These are phyloP conservation scores for Gnaphalium uliginosum DNA, from an alignment of 129 eudicot species.

Conservation along the genomic window DNA sequence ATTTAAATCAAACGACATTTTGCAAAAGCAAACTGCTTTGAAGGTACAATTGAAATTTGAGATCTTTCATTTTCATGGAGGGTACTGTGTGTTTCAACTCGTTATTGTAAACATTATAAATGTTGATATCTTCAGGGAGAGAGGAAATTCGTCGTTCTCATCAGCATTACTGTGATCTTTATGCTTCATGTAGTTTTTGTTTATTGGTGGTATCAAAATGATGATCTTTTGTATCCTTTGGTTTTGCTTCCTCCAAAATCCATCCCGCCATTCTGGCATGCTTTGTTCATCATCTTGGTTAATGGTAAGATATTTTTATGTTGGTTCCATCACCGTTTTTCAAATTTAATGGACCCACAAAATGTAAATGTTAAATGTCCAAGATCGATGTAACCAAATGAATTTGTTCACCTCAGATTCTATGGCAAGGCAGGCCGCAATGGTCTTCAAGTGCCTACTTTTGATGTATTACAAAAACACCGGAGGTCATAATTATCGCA, in stretches of 20 bases:
- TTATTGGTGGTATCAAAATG: conserved; percentile 50
- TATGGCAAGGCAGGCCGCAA: conserved; percentile 51
- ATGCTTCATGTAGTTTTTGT: conserved; percentile 44
- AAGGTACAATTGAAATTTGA: conserved; percentile 34
- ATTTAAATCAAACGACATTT: conserved; percentile 52
- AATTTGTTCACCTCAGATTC: conserved; percentile 35
- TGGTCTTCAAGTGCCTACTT: conserved; percentile 48
- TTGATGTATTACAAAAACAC: conserved; percentile 49
- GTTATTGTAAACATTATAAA: conserved; percentile 12
- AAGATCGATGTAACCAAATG: background rate
- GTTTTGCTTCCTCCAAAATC: conserved; percentile 50
- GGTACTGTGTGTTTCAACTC: background rate
- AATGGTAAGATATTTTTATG: conserved; percentile 32
- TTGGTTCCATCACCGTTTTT: background rate
- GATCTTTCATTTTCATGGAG: background rate
- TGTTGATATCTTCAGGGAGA: conserved; percentile 42
- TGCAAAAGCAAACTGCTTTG: conserved; percentile 59
- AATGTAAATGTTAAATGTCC: background rate
- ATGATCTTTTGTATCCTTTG: conserved; percentile 48
- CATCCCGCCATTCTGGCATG: conserved; percentile 52
- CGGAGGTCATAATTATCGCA: conserved; percentile 50
- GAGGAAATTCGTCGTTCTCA: conserved; percentile 40
- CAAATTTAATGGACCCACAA: background rate
- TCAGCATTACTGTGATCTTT: conserved; percentile 36
- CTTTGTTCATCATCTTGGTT: conserved; percentile 48